phyloP scores from a whole-genome alignment of 1,139 yeast species.

The Magnusiomyces magnusii region DNA sequence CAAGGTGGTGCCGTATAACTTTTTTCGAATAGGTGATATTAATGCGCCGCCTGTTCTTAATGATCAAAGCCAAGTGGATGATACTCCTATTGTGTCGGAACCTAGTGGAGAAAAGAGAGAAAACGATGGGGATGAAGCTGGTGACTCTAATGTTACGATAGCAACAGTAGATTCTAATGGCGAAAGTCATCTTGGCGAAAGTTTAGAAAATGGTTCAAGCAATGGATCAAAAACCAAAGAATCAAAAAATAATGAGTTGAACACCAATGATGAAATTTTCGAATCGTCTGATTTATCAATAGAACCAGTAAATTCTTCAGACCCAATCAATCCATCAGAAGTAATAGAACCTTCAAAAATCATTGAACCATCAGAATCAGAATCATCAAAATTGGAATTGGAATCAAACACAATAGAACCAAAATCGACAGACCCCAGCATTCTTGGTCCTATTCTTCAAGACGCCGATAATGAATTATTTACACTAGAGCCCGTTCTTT shows the following conservation, averaged over 20 bases:
- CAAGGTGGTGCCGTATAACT: slow-evolving; percentile 91
- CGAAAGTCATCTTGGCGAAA: neutral
- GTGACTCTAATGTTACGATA: neutral
- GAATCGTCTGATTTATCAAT: too few relatives aligned
- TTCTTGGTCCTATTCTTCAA: slow-evolving; percentile 42
- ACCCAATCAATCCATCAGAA: too few relatives aligned
- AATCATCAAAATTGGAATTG: neutral
- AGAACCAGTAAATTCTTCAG: too few relatives aligned
- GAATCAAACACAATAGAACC: neutral
- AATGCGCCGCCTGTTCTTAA: slow-evolving; percentile 43
- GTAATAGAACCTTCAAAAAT: too few relatives aligned
- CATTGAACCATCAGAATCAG: neutral
- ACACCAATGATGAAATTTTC: too few relatives aligned
- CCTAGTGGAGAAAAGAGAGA: neutral
- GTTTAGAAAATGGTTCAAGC: neutral
- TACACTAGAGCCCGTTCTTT: slow-evolving; percentile 55
- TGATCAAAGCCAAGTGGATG: neutral
- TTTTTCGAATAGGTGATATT: slow-evolving; percentile 95
- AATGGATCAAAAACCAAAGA: neutral
- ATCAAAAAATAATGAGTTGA: too few relatives aligned
- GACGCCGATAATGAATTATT: slow-evolving; percentile 78
- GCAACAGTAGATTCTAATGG: neutral
- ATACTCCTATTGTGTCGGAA: neutral
- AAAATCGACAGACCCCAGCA: neutral
- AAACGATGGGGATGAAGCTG: neutral